phyloP scores from a whole-genome alignment of 2,329 filamentous ascomycete genomes.

The Fusarium hainanense region DNA sequence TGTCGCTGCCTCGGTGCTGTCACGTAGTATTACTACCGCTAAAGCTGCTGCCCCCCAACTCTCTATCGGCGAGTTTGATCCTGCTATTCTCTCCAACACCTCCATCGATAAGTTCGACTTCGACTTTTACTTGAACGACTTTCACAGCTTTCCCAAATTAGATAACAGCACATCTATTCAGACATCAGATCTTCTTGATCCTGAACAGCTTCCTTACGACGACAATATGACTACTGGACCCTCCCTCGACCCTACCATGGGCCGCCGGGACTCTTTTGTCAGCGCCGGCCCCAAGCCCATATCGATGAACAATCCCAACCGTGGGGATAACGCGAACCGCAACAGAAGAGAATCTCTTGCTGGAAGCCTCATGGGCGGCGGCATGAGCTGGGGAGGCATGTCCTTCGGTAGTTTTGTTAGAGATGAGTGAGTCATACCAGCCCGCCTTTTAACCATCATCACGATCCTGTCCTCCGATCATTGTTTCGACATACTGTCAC shows the following conservation, averaged over 20 bases:
- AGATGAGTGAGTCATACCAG: constrained; percentile 82
- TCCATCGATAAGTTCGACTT: constrained; percentile 32
- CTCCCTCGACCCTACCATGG: constrained; percentile 66
- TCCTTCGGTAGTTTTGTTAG: constrained; percentile 97
- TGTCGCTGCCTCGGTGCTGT: constrained; percentile 43
- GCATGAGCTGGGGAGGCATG: constrained; percentile 97
- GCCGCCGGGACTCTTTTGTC: constrained; percentile 73
- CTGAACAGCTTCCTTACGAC: constrained; percentile 42
- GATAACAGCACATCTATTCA: background rate
- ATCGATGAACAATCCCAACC: constrained; percentile 72
- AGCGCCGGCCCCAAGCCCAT: constrained; percentile 74
- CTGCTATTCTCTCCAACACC: constrained; percentile 49
- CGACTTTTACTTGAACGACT: constrained; percentile 5
- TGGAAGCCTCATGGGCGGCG: constrained; percentile 76
- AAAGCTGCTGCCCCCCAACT: constrained; percentile 40
- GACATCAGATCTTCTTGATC: background rate
- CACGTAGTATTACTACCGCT: constrained; percentile 41
- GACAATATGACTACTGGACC: constrained; percentile 69
- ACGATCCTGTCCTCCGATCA: constrained; percentile 6
- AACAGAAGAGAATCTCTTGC: constrained; percentile 71
- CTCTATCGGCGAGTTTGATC: constrained; percentile 31
- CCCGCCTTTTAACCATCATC: constrained; percentile 13
- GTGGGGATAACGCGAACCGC: constrained; percentile 64
- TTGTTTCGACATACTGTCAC: constrained; percentile 8
- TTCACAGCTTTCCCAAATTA: background rate